Base-by-base conservation (phyloP, 441 rosid species). In the Mallotus japonicus region DNA sequence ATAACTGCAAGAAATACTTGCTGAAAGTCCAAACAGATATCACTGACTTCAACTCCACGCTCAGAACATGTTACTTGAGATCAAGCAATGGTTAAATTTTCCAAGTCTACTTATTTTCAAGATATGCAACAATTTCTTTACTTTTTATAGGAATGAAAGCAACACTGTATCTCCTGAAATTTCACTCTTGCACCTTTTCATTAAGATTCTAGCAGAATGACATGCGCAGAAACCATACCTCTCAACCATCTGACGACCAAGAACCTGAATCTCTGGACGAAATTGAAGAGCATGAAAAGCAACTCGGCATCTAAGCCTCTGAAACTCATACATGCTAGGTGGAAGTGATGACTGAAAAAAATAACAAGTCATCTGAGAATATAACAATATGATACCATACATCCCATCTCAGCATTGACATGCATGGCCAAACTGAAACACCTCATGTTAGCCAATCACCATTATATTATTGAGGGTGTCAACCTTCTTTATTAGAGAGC, bases 271-370 rank as follows among this genome's bases (percentile, higher is more conserved):
- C 82, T 89, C 97, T 73, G 85, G 75, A 70, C 97, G 96, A 80
- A 96, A 92, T 77, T 89, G 93, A 75, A 96, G 97, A 44, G 98
- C 97, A 82, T 93, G 98, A 77, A 93, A 96, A 64, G 95, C 92
- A 76, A 93, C 98, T 71, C 97, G 88, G 81, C 99, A 96, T 84
- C 99, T 87, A 63, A 96, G 92, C 81, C 97, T 88, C 81, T 96
- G 98, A 71, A 88, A 84, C 78, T 96, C 98, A 11, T 83, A 78
- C 91, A 96, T 87, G 76, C 89, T 83, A 68, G 86, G 82, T 28
- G 98, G 98, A 78, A 96, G 93, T 77, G 85, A 81, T 57, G 97
- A 85, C 98, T 93, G 73, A 85, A 66, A 77, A 71, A 81, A 40
- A 72, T 17, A 20, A 56, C 24, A 75, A 70, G 65, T 50, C 17